phyloP scores from a whole-genome alignment of 768 basidiomycete species.

The Russula compacta region DNA sequence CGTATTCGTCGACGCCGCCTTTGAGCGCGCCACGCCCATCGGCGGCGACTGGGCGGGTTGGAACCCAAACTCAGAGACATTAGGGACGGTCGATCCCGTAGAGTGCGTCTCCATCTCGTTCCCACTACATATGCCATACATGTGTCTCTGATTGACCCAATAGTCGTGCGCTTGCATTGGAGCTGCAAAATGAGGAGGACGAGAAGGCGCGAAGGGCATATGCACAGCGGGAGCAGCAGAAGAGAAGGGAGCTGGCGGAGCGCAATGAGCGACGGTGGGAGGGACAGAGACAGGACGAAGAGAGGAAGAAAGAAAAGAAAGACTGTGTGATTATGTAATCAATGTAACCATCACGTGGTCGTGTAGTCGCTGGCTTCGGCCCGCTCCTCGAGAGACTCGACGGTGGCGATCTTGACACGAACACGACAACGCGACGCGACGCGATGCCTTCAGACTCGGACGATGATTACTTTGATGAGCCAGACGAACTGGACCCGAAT shows the following conservation, averaged over 20 bases:
- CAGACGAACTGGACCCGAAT: slow-evolving; percentile 6
- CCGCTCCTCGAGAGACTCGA: too few relatives aligned
- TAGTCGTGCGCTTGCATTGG: slow-evolving; percentile 61
- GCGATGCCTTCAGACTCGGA: slow-evolving; percentile 7
- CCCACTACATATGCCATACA: background rate
- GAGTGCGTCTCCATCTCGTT: slow-evolving; percentile 42
- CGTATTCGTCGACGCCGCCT: slow-evolving; percentile 68
- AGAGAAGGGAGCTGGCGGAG: slow-evolving; percentile 9
- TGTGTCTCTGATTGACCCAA: background rate
- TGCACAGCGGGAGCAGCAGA: slow-evolving; percentile 30
- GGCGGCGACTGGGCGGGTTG: slow-evolving; percentile 79
- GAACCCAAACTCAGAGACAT: slow-evolving; percentile 45
- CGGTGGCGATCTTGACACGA: too few relatives aligned
- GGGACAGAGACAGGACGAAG: slow-evolving; percentile 9
- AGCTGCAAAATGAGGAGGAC: slow-evolving; percentile 78
- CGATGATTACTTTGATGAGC: slow-evolving; percentile 10
- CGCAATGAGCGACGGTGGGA: background rate
- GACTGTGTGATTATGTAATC: slow-evolving; percentile 18
- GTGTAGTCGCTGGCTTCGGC: background rate
- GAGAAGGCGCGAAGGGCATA: slow-evolving; percentile 28
- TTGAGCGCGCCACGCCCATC: slow-evolving; percentile 52
- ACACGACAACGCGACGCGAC: background rate
- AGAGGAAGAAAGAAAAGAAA: background rate
- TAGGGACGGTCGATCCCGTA: slow-evolving; percentile 37
- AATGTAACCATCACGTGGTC: background rate